Evolutionary conservation across 108 stramenopile species (phyloP).

Genomic region (Seminavis robusta): DNA sequence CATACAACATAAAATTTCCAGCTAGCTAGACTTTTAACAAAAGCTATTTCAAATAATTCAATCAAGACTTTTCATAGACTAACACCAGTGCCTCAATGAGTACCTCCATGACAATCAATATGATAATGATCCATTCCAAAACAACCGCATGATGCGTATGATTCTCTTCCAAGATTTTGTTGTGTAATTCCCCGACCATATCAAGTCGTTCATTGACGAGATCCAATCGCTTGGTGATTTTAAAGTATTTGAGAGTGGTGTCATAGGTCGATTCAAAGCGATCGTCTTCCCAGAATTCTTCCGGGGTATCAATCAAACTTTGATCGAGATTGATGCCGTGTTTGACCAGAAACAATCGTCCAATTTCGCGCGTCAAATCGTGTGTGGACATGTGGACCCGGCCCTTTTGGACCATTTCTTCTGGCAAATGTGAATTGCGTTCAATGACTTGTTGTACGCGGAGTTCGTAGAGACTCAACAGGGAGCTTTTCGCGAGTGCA

Average conservation of each 20-base stretch:
- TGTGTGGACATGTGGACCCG: slow-evolving; percentile 31
- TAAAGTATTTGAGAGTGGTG: slow-evolving; percentile 31
- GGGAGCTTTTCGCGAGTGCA: slow-evolving; percentile 32
- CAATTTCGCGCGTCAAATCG: slow-evolving; percentile 36
- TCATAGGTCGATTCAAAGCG: slow-evolving; percentile 40
- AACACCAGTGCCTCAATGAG: no score
- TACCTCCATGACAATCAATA: slow-evolving; percentile 36
- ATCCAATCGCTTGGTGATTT: slow-evolving; percentile 20
- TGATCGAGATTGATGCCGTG: slow-evolving; percentile 48
- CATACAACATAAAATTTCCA: no score
- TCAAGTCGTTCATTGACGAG: slow-evolving; percentile 32
- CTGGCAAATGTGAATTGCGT: slow-evolving; percentile 42
- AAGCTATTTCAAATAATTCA: no score
- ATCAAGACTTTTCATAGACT: no score
- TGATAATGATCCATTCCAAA: slow-evolving; percentile 46
- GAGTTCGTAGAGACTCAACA: slow-evolving; percentile 39
- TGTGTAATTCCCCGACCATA: slow-evolving; percentile 34
- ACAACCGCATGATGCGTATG: slow-evolving; percentile 29
- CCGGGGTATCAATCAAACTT: slow-evolving; percentile 39
- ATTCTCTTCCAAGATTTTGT: slow-evolving; percentile 40
- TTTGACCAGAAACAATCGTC: slow-evolving; percentile 36
- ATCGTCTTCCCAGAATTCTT: slow-evolving; percentile 59
- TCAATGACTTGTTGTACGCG: slow-evolving; percentile 30
- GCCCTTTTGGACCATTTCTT: slow-evolving; percentile 33
- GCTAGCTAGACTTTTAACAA: no score